Evolutionary conservation across 2,329 filamentous ascomycete genomes (phyloP).

Genomic region (Cercospora sp.): DNA sequence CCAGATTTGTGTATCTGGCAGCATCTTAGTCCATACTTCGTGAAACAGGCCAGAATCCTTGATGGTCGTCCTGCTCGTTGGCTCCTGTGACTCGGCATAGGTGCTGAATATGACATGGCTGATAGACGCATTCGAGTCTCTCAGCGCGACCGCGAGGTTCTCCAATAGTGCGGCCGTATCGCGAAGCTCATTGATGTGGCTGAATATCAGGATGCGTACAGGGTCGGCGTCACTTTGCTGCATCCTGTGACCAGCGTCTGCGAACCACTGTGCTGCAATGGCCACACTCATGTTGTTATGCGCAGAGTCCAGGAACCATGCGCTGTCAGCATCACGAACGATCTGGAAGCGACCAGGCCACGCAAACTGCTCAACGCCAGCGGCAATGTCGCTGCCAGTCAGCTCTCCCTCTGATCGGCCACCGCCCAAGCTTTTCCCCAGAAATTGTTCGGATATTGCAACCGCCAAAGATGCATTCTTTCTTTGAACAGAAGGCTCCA

Average conservation of each 20-base stretch:
- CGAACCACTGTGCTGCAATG: conserved; percentile 44
- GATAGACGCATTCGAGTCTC: conserved; percentile 14
- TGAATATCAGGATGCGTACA: conserved; percentile 29
- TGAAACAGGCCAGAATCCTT: conserved; percentile 10
- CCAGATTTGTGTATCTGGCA: conserved; percentile 11
- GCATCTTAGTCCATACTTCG: conserved; percentile 10
- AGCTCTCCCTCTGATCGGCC: not conserved
- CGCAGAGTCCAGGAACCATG: conserved; percentile 48
- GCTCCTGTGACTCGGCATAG: conserved; percentile 23
- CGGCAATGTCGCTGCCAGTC: conserved; percentile 22
- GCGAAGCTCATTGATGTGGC: conserved; percentile 33
- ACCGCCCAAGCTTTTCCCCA: conserved; percentile 6
- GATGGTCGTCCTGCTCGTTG: not conserved
- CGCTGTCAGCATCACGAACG: conserved; percentile 14
- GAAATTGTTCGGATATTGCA: conserved; percentile 38
- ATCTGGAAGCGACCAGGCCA: conserved; percentile 34
- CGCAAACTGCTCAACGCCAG: conserved; percentile 23
- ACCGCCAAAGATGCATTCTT: conserved; percentile 62
- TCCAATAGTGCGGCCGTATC: conserved; percentile 25
- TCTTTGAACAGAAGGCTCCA: conserved; percentile 62
- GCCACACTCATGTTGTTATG: conserved; percentile 47
- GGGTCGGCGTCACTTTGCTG: not conserved
- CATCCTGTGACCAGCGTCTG: conserved; percentile 19
- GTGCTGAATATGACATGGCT: conserved; percentile 34
- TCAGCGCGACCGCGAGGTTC: conserved; percentile 24